Base-by-base conservation (phyloP, 1,139 yeast genomes). In the Yamadazyma conglobata region DNA sequence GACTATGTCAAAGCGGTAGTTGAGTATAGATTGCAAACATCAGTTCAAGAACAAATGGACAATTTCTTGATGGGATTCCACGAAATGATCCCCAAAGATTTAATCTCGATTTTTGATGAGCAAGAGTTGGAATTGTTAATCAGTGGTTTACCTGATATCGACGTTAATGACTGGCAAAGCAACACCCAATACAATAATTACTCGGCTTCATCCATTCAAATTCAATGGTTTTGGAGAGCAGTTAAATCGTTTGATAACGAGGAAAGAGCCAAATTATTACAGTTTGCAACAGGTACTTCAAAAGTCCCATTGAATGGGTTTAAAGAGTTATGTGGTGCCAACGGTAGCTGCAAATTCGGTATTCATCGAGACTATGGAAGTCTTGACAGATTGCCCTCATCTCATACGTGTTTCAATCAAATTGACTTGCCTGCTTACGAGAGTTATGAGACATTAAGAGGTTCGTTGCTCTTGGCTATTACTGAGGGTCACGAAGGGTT, bases 171-270 rank as follows among this genome's bases (percentile, higher is more conserved):
- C 52, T 93, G 99, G 99, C 84, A 85, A 47, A 80, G 77, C 48
- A 84, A 91, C 54, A 76, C 96, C 1, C 70, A 68, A 2, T 91
- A 93, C 58, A 82, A 75, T 37, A 91, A 89, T 53, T 93, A 91
- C 55, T 76, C 89, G 0, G 73, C 93, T 2, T 74, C 87, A 2
- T 85, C 95, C 3, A 79, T 85, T 23, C 97, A 89, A 52, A 81
- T 93, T 38, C 89, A 84, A 52, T 91, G 97, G 88, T 93, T 91
- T 61, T 93, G 99, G 99, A 72, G 97, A 52, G 96, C 97, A 1
- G 96, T 93, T 10, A 78, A 88, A 48, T 86, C 96, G 1, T 91
- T 91, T 59, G 96, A 88, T 50, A 77, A 77, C 24, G 98, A 91
- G 55, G 97, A 91, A 52, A 72, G 95, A 33, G 99, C 98, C 12